These are phyloP conservation scores for Saitozyma sp. DNA, from an alignment of 768 basidiomycete species.

Conservation along the genomic window DNA sequence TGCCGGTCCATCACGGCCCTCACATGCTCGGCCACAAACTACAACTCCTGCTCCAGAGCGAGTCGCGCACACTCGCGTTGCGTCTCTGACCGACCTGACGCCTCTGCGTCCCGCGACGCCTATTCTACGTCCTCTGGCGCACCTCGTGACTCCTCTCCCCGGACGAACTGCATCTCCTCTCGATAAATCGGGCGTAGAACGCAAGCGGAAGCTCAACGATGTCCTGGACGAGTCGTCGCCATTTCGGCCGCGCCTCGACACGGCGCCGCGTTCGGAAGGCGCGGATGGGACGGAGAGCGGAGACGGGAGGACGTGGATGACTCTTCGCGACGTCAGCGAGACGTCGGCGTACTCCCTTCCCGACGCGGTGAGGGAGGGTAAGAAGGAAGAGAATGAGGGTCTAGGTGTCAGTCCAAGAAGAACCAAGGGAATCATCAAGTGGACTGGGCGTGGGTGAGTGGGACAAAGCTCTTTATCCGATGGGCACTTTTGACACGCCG, in stretches of 20 bases:
- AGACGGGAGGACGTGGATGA: neutral
- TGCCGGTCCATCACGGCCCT: too few relatives aligned
- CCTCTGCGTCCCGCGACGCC: neutral
- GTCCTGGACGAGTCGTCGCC: neutral
- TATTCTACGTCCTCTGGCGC: neutral
- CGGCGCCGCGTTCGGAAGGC: conserved; percentile 1
- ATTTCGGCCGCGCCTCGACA: too few relatives aligned
- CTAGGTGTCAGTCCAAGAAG: conserved; percentile 37
- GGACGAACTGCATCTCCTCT: neutral
- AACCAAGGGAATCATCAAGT: conserved; percentile 22
- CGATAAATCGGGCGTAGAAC: neutral
- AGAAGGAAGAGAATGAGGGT: conserved; percentile 30
- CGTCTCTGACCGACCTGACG: too few relatives aligned
- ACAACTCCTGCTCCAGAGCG: too few relatives aligned
- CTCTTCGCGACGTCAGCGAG: neutral
- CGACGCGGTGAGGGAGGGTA: neutral
- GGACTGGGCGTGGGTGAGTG: conserved; percentile 33
- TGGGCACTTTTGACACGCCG: too few relatives aligned
- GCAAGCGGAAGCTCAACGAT: neutral
- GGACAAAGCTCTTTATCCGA: too few relatives aligned
- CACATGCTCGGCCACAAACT: too few relatives aligned
- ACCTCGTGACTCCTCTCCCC: neutral
- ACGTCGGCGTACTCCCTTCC: too few relatives aligned
- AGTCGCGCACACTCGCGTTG: too few relatives aligned
- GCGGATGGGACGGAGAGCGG: conserved; percentile 9